A percentile compares a stretch with the other conserved stretches of the same genome.
phyloP scores from a whole-genome alignment of 2,329 filamentous ascomycete genomes.

The Teratosphaeria nubilosa region DNA sequence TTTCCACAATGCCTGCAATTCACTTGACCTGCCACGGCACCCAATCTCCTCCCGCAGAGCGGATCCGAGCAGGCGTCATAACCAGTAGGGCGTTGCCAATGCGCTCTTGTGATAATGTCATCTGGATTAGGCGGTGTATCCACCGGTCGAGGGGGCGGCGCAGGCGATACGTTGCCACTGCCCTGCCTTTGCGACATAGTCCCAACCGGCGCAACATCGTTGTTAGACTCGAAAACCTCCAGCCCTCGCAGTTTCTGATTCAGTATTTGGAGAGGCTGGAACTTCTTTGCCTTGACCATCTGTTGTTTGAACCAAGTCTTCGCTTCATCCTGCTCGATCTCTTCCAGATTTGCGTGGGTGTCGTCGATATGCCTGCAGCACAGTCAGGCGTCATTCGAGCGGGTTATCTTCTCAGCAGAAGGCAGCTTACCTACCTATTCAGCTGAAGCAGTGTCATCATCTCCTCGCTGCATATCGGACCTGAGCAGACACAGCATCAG shows the following conservation, averaged over 20 bases:
- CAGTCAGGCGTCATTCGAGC: conserved; percentile 7
- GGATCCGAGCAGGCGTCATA: conserved; percentile 82
- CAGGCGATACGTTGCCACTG: conserved; percentile 19
- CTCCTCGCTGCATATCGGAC: conserved; percentile 92
- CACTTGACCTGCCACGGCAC: conserved; percentile 69
- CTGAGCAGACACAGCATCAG: background rate
- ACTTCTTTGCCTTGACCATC: conserved; percentile 83
- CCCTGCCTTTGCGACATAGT: conserved; percentile 10
- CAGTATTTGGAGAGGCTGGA: conserved; percentile 80
- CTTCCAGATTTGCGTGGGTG: conserved; percentile 77
- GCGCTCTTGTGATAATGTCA: conserved; percentile 73
- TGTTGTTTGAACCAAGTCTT: conserved; percentile 96
- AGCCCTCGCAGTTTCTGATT: conserved; percentile 90
- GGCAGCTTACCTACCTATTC: conserved; percentile 50
- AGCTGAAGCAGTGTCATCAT: conserved; percentile 95
- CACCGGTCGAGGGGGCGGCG: conserved; percentile 22
- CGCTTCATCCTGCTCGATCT: conserved; percentile 82
- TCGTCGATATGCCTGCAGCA: conserved; percentile 66
- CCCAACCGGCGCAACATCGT: conserved; percentile 29
- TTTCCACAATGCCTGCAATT: conserved; percentile 91
- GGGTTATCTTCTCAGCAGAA: background rate
- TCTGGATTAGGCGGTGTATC: conserved; percentile 59
- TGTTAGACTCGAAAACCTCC: conserved; percentile 90
- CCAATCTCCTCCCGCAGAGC: conserved; percentile 68
- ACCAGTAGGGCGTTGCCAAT: conserved; percentile 73